Conservation (phyloP, 345 rosid genomes). For the Raphanus raphanistrum region DNA sequence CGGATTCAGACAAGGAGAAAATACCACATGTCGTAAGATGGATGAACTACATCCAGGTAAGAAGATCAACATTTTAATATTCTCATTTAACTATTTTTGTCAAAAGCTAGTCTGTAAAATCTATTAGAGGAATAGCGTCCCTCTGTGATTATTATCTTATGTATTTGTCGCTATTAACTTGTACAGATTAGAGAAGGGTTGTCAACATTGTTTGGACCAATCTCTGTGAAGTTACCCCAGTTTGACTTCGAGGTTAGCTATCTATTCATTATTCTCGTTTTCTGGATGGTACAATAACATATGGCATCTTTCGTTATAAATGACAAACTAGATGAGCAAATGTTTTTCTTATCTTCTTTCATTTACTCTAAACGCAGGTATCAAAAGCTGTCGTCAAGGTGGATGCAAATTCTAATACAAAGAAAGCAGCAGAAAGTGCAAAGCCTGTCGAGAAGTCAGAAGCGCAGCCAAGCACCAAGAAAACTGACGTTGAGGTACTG, state of each 20-base stretch:
- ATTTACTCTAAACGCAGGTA: conserved; percentile 29
- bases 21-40: conserved; percentile 73
- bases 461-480: conserved; percentile 41
- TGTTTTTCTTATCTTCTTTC: too few relatives aligned
- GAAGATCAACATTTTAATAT: background rate
- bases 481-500: conserved; percentile 52
- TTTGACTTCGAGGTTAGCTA: conserved; percentile 60
- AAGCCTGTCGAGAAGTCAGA: conserved; percentile 51
- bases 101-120: background rate
- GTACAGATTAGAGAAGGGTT: conserved; percentile 59
- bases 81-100: conserved; percentile 7
- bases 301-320: too few relatives aligned
- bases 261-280: background rate
- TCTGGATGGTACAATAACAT: too few relatives aligned
- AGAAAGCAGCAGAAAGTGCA: conserved; percentile 42
- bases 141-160: background rate
- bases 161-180: background rate
- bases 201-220: conserved; percentile 50
- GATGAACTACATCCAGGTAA: conserved; percentile 87
- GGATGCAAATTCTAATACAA: conserved; percentile 53
- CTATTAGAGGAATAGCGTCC: background rate
- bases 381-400: conserved; percentile 41
- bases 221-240: conserved; percentile 52
- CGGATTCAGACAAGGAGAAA: conserved; percentile 54
- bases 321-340: too few relatives aligned